These are phyloP conservation scores for Trifolium subterraneum DNA, from an alignment of 306 rosid genomes.

Conservation along the genomic window DNA sequence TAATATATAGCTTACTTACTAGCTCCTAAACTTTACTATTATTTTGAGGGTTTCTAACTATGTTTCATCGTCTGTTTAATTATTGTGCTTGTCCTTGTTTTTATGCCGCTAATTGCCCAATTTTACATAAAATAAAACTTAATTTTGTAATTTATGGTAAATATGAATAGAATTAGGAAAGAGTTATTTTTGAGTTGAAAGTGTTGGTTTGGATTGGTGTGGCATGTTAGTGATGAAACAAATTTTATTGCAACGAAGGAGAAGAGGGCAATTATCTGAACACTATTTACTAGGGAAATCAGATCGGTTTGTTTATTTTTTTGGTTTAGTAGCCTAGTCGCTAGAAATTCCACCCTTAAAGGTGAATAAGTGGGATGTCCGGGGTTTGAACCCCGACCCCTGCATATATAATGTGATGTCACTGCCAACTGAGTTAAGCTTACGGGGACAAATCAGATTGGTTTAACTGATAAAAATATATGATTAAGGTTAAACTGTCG, in stretches of 20 bases:
- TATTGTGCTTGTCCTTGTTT: not conserved
- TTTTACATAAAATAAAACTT: not conserved
- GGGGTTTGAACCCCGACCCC: too few relatives aligned
- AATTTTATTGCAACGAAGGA: not conserved
- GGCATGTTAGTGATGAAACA: conserved; percentile 16
- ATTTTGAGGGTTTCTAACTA: not conserved
- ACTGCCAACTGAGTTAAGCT: too few relatives aligned
- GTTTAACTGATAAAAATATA: conserved; percentile 5
- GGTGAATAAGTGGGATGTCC: too few relatives aligned
- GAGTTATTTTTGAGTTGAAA: not conserved
- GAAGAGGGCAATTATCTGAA: conserved; percentile 3
- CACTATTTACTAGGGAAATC: conserved; percentile 1
- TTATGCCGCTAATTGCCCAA: conserved; percentile 1
- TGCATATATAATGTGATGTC: too few relatives aligned
- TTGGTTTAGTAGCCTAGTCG: too few relatives aligned
- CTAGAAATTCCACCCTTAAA: too few relatives aligned
- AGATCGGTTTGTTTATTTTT: not conserved
- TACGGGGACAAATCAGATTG: not conserved
- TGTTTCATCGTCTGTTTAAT: too few relatives aligned
- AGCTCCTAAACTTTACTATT: conserved; percentile 25
- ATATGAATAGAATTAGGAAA: conserved; percentile 4
- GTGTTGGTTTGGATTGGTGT: conserved; percentile 33
- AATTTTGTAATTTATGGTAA: conserved; percentile 1
- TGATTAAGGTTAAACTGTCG: not conserved
- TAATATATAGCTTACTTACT: conserved; percentile 12